Conservation (phyloP, 1,284 basidiomycete genomes). For the Phylloporus sp. region DNA sequence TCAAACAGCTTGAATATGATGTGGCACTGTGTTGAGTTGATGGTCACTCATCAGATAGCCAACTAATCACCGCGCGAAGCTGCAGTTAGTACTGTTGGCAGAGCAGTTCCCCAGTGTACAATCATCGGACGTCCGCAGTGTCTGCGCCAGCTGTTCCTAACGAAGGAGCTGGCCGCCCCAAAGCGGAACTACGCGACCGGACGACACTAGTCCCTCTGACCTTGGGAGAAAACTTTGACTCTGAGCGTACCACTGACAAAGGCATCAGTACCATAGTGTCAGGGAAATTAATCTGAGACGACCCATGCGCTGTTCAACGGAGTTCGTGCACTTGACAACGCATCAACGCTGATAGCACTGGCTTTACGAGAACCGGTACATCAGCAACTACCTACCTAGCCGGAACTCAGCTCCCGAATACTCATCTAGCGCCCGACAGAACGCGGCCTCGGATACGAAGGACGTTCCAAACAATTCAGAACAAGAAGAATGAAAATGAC, state of each 20-base stretch:
- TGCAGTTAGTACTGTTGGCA: neutral
- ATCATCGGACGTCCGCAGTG: neutral
- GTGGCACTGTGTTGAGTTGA: neutral
- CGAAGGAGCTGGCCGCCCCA: neutral
- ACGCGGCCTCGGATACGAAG: slow-evolving; percentile 54
- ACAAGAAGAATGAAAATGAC: neutral
- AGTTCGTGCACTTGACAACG: neutral
- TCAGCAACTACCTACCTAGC: slow-evolving; percentile 59
- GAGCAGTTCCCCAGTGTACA: neutral
- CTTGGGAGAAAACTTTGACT: too few species aligned
- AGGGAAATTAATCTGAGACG: too few species aligned
- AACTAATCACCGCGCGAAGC: neutral
- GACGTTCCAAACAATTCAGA: neutral
- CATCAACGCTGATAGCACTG: neutral
- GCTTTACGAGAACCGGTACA: slow-evolving; percentile 8
- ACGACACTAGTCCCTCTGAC: neutral
- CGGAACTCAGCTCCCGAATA: slow-evolving; percentile 74
- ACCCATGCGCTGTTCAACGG: neutral
- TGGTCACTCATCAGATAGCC: neutral
- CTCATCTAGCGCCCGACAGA: slow-evolving; percentile 70
- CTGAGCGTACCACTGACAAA: too few species aligned
- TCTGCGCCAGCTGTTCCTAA: neutral
- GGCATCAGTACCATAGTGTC: too few species aligned
- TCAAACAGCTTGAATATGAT: too few species aligned
- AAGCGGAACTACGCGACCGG: neutral